Percentiles rank a stretch among this genome's conserved stretches.
Evolutionary conservation across 495 filamentous ascomycete species (phyloP).

Genomic region (Chaetomidium leptoderma): DNA sequence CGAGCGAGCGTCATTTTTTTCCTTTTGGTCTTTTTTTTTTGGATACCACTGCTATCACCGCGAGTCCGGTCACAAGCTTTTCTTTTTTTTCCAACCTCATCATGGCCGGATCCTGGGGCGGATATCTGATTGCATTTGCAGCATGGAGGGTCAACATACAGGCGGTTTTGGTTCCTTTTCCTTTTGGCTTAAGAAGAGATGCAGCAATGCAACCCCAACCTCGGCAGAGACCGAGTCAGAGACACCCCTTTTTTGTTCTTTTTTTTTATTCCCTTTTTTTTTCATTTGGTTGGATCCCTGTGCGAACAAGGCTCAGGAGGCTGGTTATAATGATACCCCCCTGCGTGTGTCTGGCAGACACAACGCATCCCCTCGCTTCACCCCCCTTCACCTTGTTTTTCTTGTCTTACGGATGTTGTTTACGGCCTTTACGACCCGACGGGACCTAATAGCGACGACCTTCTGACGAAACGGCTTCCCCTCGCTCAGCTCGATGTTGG

Average conservation of each 20-base stretch:
- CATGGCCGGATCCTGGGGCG: constrained; percentile 46
- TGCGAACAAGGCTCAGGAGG: constrained; percentile 11
- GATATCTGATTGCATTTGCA: constrained; percentile 49
- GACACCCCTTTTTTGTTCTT: constrained; percentile 29
- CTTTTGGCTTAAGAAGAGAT: constrained; percentile 40
- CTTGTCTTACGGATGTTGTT: constrained; percentile 45
- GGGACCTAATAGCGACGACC: constrained; percentile 32
- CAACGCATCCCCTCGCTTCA: constrained; percentile 15
- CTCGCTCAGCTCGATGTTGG: constrained; percentile 39
- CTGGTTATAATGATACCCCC: constrained; percentile 33
- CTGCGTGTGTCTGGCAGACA: constrained; percentile 5
- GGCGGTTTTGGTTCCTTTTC: constrained; percentile 35
- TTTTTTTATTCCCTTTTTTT: constrained; percentile 14
- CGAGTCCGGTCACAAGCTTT: constrained; percentile 41
- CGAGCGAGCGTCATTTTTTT: constrained; percentile 40
- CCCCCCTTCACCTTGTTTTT: constrained; percentile 31
- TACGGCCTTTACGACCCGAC: constrained; percentile 40
- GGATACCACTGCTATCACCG: constrained; percentile 37
- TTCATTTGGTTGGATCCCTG: constrained; percentile 22
- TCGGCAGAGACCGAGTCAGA: constrained; percentile 42
- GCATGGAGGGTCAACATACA: constrained; percentile 40
- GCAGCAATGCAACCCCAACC: constrained; percentile 49
- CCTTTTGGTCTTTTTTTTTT: constrained; percentile 19
- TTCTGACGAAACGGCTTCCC: constrained; percentile 26
- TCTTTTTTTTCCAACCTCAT: constrained; percentile 34